Evolutionary conservation across 106 monocot genomes (phyloP), one percentile per base, ranked within the genome.

Genomic region (Phalaenopsis equestris): DNA sequence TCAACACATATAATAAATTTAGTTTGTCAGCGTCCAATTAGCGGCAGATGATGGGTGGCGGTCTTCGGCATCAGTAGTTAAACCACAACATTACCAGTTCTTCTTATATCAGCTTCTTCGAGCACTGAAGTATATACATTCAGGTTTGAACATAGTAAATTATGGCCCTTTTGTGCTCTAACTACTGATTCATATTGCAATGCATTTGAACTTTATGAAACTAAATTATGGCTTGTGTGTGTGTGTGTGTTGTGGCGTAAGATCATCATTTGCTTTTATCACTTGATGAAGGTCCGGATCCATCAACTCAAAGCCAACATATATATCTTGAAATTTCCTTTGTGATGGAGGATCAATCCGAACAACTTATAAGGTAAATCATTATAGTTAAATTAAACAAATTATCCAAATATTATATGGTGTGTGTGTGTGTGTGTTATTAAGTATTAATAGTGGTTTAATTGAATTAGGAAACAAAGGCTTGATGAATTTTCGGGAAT

Each of bases 201-300:
- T 38, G 43, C 16, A 1, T 56, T 82, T 56, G 55, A 23, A 68
- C 74, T 46, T 77, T 41, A 46, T 72, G 1, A 37, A 39, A 42
- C 17, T 6, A 45, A 0, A 45, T 6, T 21, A 41, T 70, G 16
- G 39, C 67, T 74, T 45, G 14, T 30, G 30, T 30, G 30, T 30
- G 30, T 30, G 30, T 30, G 30, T 30, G 30, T 90, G 90, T 41
- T 87, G 84, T 2, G 82, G 86, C 0, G 87, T 90, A 58, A 90
- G 90, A 87, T 90, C 87, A 79, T 90, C 85, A 84, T 90, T 90
- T 72, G 87, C 90, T 80, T 85, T 87, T 41, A 90, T 87, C 15
- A 90, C 90, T 80, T 90, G 90, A 79, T 90, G 90, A 70, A 90
- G 90, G 76, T 90, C 90, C 39, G 90, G 87, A 65, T 90, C 90